Evolutionary conservation across 352 stramenopile genomes (phyloP).

Genomic region (Achlya hypogyna): DNA sequence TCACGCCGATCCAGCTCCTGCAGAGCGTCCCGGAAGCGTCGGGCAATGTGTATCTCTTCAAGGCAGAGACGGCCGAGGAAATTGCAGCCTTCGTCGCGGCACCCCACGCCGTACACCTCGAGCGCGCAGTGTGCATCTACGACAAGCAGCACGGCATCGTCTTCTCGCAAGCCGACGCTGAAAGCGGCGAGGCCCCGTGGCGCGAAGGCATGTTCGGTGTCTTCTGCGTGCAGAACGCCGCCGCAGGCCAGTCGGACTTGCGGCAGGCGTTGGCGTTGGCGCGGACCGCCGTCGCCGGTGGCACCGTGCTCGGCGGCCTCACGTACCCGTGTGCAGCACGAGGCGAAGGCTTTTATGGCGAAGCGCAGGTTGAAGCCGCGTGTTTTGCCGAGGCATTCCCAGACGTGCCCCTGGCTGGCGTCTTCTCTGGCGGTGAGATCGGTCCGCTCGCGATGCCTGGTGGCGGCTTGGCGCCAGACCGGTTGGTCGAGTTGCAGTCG

Average conservation of each 20-base stretch:
- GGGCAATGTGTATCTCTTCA: slow-evolving; percentile 9
- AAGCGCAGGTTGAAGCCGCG: slow-evolving; percentile 23
- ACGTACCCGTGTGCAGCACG: slow-evolving; percentile 27
- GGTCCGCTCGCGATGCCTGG: slow-evolving; percentile 30
- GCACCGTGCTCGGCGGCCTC: slow-evolving; percentile 28
- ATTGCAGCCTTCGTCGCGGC: neutral
- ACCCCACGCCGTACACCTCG: neutral
- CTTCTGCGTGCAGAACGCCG: slow-evolving; percentile 28
- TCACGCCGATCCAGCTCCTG: slow-evolving; percentile 1
- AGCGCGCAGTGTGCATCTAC: neutral
- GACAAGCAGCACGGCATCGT: slow-evolving; percentile 10
- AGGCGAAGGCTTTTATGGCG: slow-evolving; percentile 24
- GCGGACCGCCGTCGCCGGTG: slow-evolving; percentile 5
- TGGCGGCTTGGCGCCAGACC: slow-evolving; percentile 10
- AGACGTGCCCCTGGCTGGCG: slow-evolving; percentile 26
- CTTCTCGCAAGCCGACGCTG: slow-evolving; percentile 6
- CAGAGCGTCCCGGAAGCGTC: neutral
- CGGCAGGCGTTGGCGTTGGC: slow-evolving; percentile 18
- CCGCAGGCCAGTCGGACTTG: slow-evolving; percentile 22
- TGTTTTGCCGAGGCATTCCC: slow-evolving; percentile 25
- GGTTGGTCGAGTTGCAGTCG: slow-evolving; percentile 27
- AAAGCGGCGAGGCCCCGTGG: slow-evolving; percentile 20
- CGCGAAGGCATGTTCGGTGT: slow-evolving; percentile 30
- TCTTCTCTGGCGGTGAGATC: slow-evolving; percentile 30
- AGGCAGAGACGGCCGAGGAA: neutral